Base-by-base conservation (phyloP, 2,329 filamentous ascomycete genomes). In the Epichloe uncinata region DNA sequence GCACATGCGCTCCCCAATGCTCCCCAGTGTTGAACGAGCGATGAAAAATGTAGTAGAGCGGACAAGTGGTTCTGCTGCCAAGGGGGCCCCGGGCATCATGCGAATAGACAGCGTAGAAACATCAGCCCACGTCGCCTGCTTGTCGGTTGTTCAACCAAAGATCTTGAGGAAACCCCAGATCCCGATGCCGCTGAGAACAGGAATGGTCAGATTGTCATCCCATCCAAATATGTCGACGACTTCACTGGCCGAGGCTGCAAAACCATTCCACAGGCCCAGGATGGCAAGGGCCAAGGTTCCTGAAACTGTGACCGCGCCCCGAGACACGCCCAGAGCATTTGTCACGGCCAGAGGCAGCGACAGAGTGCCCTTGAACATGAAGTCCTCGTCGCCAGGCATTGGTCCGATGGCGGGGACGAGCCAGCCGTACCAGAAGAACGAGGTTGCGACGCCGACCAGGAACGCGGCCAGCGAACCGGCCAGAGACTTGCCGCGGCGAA, bases 151-250 rank as follows among this genome's bases (percentile, higher is more conserved):
- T 64, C 72, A 81, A 48, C 83, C 84, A 73, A 96, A 96, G 45
- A 89, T 66, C 70, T 86, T 94, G 59, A 97, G 74, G 65, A 98
- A 96, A 0, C 84, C 85, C 84, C 87, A 95, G 53, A 98, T 81
- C 6, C 90, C 90, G 43, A 88, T 69, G 22, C 90, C 89, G 63
- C 88, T 95, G 46, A 98, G 73, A 26, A 95, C 81, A 2, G 93
- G 93, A 66, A 98, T 98, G 46, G 91, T 97, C 59, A 98, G 73
- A 67, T 98, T 98, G 69, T 98, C 93, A 62, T 98, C 93, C 85
- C 88, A 90, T 45, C 89, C 87, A 64, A 89, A 96, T 0, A 97
- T 62, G 68, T 98, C 89, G 43, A 95, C 75, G 15, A 91, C 85
- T 68, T 98, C 93, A 61, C 89, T 96, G 42, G 82, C 82, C 50